Percentiles rank a stretch among this genome's conserved stretches.
Evolutionary conservation across 2,329 filamentous ascomycete genomes (phyloP).

Genomic region (Emergomyces orientalis): DNA sequence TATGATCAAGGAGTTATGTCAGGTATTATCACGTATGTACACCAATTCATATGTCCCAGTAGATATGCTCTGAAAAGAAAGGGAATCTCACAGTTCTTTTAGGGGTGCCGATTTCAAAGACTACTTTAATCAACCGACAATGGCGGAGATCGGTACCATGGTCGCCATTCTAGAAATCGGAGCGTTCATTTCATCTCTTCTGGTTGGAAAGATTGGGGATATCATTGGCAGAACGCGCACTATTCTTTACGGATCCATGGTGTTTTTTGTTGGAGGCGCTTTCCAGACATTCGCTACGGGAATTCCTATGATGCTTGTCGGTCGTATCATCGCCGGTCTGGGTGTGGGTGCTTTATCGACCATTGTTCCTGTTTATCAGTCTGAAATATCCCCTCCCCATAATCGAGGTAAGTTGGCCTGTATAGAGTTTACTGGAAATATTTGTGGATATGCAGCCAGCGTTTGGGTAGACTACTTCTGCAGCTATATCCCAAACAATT

Average conservation of each 20-base stretch:
- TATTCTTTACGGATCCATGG: conserved; percentile 84
- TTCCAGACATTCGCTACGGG: conserved; percentile 72
- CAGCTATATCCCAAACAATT: conserved; percentile 73
- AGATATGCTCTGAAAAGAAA: not conserved
- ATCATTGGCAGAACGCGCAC: conserved; percentile 81
- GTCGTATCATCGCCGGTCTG: conserved; percentile 73
- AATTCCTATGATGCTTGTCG: conserved; percentile 81
- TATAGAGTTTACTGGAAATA: conserved; percentile 97
- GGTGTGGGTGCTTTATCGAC: conserved; percentile 83
- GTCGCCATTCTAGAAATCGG: conserved; percentile 94
- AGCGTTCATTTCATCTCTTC: conserved; percentile 78
- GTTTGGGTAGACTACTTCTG: conserved; percentile 99
- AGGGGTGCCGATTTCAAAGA: conserved; percentile 82
- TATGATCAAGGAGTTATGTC: conserved; percentile 60
- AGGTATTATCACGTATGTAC: conserved; percentile 56
- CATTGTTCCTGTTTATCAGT: conserved; percentile 88
- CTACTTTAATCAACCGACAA: conserved; percentile 83
- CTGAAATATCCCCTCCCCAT: conserved; percentile 91
- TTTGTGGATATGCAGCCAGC: conserved; percentile 87
- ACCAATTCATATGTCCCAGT: not conserved
- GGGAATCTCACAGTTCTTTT: conserved; percentile 9
- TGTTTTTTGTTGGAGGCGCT: conserved; percentile 77
- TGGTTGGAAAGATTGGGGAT: conserved; percentile 82
- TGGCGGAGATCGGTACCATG: conserved; percentile 88
- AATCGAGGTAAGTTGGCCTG: conserved; percentile 92